phyloP scores from a whole-genome alignment of 352 stramenopile species.

The Pythium pyrilobum region DNA sequence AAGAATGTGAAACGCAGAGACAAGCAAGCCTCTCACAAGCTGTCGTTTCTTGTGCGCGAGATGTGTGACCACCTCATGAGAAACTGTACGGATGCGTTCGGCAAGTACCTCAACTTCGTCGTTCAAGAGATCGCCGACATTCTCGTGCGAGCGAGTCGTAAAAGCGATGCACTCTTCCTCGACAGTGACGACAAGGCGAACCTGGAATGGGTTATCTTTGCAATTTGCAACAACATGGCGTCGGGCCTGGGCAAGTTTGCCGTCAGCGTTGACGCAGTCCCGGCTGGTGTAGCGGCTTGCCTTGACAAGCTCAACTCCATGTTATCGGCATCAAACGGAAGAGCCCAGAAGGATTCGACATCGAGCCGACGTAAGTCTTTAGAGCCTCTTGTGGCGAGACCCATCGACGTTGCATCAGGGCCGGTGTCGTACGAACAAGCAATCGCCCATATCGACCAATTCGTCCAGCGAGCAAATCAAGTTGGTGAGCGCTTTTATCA shows the following conservation, averaged over 20 bases:
- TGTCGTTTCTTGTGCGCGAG: conserved; percentile 57
- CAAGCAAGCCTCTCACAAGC: conserved; percentile 14
- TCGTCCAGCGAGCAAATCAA: conserved; percentile 40
- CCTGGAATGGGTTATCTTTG: conserved; percentile 75
- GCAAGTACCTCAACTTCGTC: conserved; percentile 74
- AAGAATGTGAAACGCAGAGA: conserved; percentile 19
- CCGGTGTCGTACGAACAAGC: conserved; percentile 8
- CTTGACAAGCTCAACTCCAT: conserved; percentile 70
- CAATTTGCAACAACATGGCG: conserved; percentile 68
- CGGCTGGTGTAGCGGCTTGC: conserved; percentile 45
- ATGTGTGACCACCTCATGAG: conserved; percentile 60
- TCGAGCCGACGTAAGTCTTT: conserved; percentile 15
- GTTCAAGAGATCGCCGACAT: conserved; percentile 75
- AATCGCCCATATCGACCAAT: conserved; percentile 50
- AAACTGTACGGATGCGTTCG: conserved; percentile 54
- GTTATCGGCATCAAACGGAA: conserved; percentile 28
- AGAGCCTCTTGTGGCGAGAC: not conserved
- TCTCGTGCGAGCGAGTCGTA: conserved; percentile 24
- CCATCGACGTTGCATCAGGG: not conserved
- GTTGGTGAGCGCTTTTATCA: conserved; percentile 56
- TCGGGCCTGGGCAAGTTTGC: conserved; percentile 68
- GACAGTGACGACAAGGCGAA: conserved; percentile 54
- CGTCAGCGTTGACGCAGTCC: conserved; percentile 57
- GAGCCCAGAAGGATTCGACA: conserved; percentile 1
- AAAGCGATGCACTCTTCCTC: conserved; percentile 15